phyloP scores from a whole-genome alignment of 805 yeast genomes.

The Ogataea nakhonphanomensis region DNA sequence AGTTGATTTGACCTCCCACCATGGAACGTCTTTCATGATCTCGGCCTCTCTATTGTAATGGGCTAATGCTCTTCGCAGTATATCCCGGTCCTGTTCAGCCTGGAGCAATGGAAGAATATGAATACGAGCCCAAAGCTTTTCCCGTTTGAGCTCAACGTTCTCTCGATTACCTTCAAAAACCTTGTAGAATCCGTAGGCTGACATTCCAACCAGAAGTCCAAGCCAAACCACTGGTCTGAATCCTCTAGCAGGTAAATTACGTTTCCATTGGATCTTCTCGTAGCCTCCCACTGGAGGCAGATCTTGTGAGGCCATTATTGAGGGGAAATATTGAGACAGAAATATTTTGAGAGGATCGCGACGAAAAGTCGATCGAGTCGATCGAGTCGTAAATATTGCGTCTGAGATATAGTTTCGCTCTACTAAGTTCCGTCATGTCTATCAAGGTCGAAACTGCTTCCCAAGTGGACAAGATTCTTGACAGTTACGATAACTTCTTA shows the following conservation, averaged over 20 bases:
- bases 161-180: constrained; percentile 68
- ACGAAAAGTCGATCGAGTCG: constrained; percentile 9
- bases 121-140: constrained; percentile 74
- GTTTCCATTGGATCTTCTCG: constrained; percentile 84
- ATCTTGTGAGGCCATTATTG: constrained; percentile 48
- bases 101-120: constrained; percentile 67
- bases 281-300: constrained; percentile 86
- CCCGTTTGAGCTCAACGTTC: constrained; percentile 70
- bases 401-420: constrained; percentile 1
- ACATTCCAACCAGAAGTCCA: constrained; percentile 57
- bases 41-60: constrained; percentile 67
- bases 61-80: constrained; percentile 65
- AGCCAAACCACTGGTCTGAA: constrained; percentile 75
- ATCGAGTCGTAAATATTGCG: neutral
- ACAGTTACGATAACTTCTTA: constrained; percentile 74
- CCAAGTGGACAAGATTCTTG: constrained; percentile 53
- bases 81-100: constrained; percentile 80
- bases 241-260: constrained; percentile 82
- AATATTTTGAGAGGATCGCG: neutral
- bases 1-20: constrained; percentile 53
- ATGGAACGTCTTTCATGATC: constrained; percentile 58
- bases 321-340: constrained; percentile 5
- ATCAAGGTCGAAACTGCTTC: constrained; percentile 44
- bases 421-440: constrained; percentile 35
- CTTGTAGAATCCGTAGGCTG: constrained; percentile 70